These are phyloP conservation scores for Aureobasidium sp. DNA, from an alignment of 2,329 filamentous ascomycete species.

Conservation along the genomic window DNA sequence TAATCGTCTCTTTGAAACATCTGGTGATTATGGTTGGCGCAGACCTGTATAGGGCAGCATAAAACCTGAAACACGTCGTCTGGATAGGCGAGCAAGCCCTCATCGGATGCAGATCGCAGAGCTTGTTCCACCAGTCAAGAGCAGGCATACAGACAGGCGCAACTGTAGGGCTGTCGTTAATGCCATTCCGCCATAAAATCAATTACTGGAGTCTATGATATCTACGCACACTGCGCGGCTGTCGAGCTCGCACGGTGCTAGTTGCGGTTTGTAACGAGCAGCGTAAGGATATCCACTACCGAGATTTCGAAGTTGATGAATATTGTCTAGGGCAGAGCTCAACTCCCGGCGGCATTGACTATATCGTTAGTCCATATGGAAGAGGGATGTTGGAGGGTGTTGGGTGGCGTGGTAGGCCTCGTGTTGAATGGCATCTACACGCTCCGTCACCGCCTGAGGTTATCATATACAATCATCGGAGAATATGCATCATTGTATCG, in stretches of 20 bases:
- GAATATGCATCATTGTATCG: not conserved
- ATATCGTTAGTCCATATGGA: not conserved
- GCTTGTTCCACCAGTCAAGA: not conserved
- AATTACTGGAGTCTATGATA: not conserved
- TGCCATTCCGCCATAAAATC: not conserved
- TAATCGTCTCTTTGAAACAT: not conserved
- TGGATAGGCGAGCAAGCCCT: not conserved
- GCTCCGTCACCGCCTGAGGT: not conserved
- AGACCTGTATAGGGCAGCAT: not conserved
- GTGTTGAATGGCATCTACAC: not conserved
- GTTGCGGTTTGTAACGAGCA: not conserved
- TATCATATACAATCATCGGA: too few relatives aligned
- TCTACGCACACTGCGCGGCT: not conserved
- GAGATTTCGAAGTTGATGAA: not conserved
- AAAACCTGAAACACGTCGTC: conserved; percentile 4
- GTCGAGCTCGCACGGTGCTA: not conserved
- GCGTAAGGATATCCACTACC: not conserved
- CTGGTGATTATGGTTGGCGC: not conserved
- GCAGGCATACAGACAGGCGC: not conserved
- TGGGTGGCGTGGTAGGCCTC: too few relatives aligned
- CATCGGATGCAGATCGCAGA: not conserved
- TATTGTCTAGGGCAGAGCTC: too few relatives aligned
- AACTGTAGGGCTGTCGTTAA: not conserved
- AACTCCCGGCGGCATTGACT: not conserved
- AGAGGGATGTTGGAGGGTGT: too few relatives aligned